Percentiles rank a stretch among this genome's conserved stretches.
Conservation (phyloP, 176 grass and related monocot species). For the Oryza glumipatula region DNA sequence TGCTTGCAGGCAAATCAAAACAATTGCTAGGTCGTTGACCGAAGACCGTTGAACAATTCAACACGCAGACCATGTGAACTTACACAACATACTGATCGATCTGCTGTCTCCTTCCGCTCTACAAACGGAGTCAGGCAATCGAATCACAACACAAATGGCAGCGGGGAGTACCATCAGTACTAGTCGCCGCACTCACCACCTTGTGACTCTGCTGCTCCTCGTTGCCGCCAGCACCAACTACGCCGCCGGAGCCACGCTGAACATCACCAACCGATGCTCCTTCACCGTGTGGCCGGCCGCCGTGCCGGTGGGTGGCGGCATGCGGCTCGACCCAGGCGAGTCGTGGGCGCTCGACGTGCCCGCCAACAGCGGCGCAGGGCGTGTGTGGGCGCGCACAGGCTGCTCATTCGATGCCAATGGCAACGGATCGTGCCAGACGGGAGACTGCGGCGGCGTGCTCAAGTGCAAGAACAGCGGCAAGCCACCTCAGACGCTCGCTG, state of each 20-base stretch:
- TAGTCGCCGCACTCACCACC: background rate
- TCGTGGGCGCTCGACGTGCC: background rate
- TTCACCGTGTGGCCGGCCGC: conserved; percentile 54
- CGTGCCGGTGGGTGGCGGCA: background rate
- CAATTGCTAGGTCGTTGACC: background rate
- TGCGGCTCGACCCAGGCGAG: background rate
- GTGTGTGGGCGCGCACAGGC: conserved; percentile 34
- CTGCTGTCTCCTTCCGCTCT: too few species aligned
- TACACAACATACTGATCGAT: too few species aligned
- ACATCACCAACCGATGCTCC: conserved; percentile 45
- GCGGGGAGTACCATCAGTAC: too few species aligned
- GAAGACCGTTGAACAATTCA: background rate
- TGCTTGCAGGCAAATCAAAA: too few species aligned
- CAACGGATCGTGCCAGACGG: background rate
- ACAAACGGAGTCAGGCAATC: too few species aligned
- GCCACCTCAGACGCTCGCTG: conserved; percentile 26
- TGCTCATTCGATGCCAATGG: background rate
- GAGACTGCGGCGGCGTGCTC: conserved; percentile 32
- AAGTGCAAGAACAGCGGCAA: background rate
- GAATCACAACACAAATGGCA: too few species aligned
- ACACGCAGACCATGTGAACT: background rate
- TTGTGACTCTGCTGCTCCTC: background rate
- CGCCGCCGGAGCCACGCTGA: background rate
- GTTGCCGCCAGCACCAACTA: background rate
- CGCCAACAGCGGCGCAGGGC: accelerated